These are phyloP conservation scores for Ceratocystis cubensis DNA, from an alignment of 2,329 filamentous ascomycete genomes.

Conservation along the genomic window DNA sequence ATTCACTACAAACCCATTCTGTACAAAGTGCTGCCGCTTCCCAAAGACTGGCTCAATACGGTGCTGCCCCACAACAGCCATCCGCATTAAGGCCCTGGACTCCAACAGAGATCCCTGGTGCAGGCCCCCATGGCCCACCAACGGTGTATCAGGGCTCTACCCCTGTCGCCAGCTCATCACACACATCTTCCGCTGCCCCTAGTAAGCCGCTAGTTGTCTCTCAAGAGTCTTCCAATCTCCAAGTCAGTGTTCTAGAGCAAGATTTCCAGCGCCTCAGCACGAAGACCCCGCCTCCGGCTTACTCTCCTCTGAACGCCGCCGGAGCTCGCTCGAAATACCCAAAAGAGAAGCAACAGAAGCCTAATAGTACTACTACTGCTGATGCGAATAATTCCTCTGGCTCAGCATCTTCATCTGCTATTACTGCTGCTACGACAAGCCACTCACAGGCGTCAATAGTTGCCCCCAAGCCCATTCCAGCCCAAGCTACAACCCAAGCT, in stretches of 20 bases:
- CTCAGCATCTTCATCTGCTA: conserved; percentile 20
- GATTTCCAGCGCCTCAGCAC: conserved; percentile 74
- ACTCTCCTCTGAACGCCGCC: conserved; percentile 59
- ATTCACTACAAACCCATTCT: conserved; percentile 43
- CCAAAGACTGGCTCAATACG: conserved; percentile 70
- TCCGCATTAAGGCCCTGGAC: conserved; percentile 67
- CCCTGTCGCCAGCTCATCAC: conserved; percentile 29
- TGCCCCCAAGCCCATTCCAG: conserved; percentile 20
- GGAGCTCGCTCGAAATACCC: conserved; percentile 50
- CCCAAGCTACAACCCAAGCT: conserved; percentile 11
- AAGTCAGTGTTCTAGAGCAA: conserved; percentile 64
- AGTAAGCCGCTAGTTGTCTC: conserved; percentile 10
- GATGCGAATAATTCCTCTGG: conserved; percentile 22
- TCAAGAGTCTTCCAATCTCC: conserved; percentile 29
- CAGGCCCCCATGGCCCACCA: conserved; percentile 76
- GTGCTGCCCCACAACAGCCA: conserved; percentile 32
- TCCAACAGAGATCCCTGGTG: conserved; percentile 78
- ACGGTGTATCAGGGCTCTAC: conserved; percentile 75
- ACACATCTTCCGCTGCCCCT: not conserved
- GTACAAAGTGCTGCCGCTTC: conserved; percentile 63
- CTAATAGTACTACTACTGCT: conserved; percentile 26
- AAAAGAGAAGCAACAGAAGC: conserved; percentile 57
- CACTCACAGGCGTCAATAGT: conserved; percentile 12
- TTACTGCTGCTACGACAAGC: conserved; percentile 17
- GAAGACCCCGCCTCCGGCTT: conserved; percentile 86